Evolutionary conservation across 2,329 filamentous ascomycete species (phyloP).

Genomic region (Paecilomyces fulvus): DNA sequence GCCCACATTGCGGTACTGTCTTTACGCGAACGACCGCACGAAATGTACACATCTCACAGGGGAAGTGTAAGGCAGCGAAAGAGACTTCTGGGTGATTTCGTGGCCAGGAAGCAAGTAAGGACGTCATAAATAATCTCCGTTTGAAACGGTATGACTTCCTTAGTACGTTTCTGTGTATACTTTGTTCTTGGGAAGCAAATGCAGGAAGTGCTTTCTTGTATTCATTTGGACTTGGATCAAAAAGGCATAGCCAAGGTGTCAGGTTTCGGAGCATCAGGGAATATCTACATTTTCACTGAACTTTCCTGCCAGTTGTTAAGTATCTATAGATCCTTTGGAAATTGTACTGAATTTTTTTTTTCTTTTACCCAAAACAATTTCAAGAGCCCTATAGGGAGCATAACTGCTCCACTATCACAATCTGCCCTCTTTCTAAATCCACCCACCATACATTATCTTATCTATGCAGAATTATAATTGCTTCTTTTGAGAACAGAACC

Average conservation of each 20-base stretch:
- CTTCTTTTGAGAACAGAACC: not conserved
- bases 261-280: not conserved
- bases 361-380: not conserved
- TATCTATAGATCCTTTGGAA: not conserved
- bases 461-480: not conserved
- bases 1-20: conserved; percentile 83
- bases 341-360: not conserved
- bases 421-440: too few relatives aligned
- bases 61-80: conserved; percentile 70
- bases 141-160: not conserved
- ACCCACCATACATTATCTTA: not conserved
- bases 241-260: not conserved
- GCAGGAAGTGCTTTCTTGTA: not conserved
- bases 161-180: not conserved
- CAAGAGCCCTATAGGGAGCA: not conserved
- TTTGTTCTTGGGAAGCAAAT: not conserved
- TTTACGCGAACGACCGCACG: conserved; percentile 84
- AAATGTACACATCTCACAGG: conserved; percentile 77
- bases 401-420: too few relatives aligned
- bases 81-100: conserved; percentile 6
- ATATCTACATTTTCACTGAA: not conserved
- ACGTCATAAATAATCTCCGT: not conserved
- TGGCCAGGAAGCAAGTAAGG: not conserved
- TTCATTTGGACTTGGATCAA: not conserved
- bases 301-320: not conserved